These are phyloP conservation scores for Bruguiera gymnorhiza DNA, from an alignment of 345 rosid species.

Conservation along the genomic window DNA sequence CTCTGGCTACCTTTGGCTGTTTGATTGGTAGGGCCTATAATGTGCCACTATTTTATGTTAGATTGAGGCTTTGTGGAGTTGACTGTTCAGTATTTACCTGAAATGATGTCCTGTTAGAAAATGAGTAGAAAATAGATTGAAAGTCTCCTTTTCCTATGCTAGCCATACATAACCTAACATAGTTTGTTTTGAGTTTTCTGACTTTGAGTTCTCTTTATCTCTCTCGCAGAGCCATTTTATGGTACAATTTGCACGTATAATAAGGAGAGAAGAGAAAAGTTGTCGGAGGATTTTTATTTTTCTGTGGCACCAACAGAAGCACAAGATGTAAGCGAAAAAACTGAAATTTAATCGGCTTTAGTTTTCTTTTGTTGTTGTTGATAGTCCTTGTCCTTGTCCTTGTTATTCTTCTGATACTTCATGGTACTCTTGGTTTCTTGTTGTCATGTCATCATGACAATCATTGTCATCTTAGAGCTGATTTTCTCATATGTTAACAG, in stretches of 20 bases:
- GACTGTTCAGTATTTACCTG: too few species aligned
- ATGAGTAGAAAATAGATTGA: not conserved
- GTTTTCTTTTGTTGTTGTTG: not conserved
- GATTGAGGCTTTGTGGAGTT: too few species aligned
- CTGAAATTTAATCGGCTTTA: not conserved
- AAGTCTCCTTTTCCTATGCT: too few species aligned
- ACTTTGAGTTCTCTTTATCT: constrained; percentile 25
- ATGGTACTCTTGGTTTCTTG: not conserved
- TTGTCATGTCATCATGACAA: not conserved
- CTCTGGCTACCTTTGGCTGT: too few species aligned
- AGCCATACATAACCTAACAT: not conserved
- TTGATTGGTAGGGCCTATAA: too few species aligned
- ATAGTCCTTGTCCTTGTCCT: too few species aligned
- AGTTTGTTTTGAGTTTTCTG: constrained; percentile 19
- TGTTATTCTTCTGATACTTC: too few species aligned
- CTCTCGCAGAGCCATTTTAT: constrained; percentile 77
- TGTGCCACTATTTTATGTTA: too few species aligned
- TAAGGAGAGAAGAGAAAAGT: constrained; percentile 89
- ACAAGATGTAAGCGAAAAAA: constrained; percentile 68
- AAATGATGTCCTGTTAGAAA: too few species aligned
- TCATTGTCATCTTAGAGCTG: not conserved
- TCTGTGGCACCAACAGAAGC: constrained; percentile 61
- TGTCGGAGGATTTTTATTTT: constrained; percentile 91
- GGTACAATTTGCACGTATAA: constrained; percentile 89
- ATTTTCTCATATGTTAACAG: not conserved